Conservation (phyloP, 495 filamentous ascomycete species). For the Aspergillus hancockii region DNA sequence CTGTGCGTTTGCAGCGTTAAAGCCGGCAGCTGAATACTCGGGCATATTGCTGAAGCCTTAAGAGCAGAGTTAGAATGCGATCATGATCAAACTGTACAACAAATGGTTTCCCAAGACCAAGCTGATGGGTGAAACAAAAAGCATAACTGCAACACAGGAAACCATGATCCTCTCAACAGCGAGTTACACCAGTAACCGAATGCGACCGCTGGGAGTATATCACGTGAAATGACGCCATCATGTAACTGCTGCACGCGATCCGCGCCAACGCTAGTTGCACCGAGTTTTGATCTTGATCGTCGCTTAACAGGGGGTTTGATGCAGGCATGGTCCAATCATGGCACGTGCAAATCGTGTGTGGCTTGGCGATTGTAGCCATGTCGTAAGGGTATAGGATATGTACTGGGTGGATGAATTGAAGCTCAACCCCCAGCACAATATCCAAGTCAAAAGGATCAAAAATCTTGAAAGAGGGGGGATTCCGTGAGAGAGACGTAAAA, state of each 20-base stretch:
- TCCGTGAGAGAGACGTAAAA: not conserved
- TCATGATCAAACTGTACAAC: constrained; percentile 3
- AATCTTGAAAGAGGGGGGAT: not conserved
- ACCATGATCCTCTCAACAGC: not conserved
- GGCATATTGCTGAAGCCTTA: constrained; percentile 42
- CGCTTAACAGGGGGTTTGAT: constrained; percentile 18
- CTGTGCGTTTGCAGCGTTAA: constrained; percentile 30
- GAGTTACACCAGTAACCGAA: not conserved
- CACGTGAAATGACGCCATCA: constrained; percentile 49
- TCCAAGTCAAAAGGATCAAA: not conserved
- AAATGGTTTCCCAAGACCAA: not conserved
- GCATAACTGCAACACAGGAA: not conserved
- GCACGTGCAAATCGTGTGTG: constrained; percentile 19
- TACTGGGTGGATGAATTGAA: not conserved
- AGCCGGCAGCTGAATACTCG: constrained; percentile 32
- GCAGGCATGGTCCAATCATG: constrained; percentile 25
- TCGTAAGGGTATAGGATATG: not conserved
- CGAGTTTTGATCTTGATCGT: constrained; percentile 17
- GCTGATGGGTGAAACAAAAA: not conserved
- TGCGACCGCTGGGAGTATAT: constrained; percentile 12
- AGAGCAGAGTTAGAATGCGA: constrained; percentile 17
- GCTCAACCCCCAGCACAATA: not conserved
- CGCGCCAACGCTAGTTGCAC: constrained; percentile 24
- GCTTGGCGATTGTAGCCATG: constrained; percentile 9
- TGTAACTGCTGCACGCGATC: constrained; percentile 27